Conservation (phyloP, 1,139 yeast species). For the Geotrichum fermentans region DNA sequence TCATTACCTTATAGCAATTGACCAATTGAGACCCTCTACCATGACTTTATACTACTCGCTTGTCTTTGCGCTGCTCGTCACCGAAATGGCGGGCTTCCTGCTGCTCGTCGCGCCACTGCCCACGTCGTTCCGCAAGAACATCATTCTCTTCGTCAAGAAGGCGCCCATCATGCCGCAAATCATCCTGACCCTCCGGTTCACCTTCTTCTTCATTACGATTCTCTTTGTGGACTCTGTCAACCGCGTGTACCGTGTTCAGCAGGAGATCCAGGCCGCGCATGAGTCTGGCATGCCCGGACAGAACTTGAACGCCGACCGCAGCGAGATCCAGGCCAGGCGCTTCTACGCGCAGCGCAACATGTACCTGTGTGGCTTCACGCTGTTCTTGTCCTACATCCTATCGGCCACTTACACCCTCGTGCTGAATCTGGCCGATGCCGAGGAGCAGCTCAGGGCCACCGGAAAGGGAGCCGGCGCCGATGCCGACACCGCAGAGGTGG, state of each 20-base stretch:
- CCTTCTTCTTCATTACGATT: slow-evolving; percentile 76
- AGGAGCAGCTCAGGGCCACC: slow-evolving; percentile 36
- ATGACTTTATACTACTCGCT: slow-evolving; percentile 74
- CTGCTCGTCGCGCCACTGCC: slow-evolving; percentile 85
- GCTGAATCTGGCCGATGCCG: slow-evolving; percentile 66
- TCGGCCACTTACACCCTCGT: slow-evolving; percentile 81
- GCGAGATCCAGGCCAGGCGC: slow-evolving; percentile 82
- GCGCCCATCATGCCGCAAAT: slow-evolving; percentile 74
- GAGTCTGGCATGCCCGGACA: slow-evolving; percentile 16
- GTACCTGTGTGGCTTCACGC: slow-evolving; percentile 93
- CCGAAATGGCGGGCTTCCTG: slow-evolving; percentile 76
- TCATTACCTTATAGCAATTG: neutral
- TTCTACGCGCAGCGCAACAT: slow-evolving; percentile 96
- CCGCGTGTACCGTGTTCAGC: slow-evolving; percentile 67
- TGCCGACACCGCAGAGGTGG: slow-evolving; percentile 38
- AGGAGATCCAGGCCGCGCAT: slow-evolving; percentile 41
- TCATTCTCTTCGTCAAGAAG: slow-evolving; percentile 57
- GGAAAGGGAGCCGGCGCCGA: neutral
- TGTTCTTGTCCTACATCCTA: slow-evolving; percentile 80
- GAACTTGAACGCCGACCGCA: slow-evolving; percentile 45
- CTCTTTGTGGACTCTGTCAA: slow-evolving; percentile 86
- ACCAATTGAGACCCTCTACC: slow-evolving; percentile 17
- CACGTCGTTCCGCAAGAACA: slow-evolving; percentile 60
- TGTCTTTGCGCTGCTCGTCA: slow-evolving; percentile 67
- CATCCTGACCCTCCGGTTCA: slow-evolving; percentile 73